Evolutionary conservation across 2,329 filamentous ascomycete genomes (phyloP).

Genomic region (Colletotrichum sp.): DNA sequence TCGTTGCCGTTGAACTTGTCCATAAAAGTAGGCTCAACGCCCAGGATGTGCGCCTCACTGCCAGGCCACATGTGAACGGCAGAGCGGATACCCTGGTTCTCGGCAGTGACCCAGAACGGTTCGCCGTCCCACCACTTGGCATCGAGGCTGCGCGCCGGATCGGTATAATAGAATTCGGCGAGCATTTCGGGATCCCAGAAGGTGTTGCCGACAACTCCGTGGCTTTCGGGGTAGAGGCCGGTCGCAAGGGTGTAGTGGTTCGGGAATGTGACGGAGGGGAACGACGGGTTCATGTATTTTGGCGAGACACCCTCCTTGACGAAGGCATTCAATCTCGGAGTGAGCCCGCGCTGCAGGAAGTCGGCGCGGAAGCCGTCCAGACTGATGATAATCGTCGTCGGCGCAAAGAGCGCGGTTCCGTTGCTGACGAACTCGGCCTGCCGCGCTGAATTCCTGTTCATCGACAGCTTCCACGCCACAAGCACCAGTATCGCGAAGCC

Average conservation of each 20-base stretch:
- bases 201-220: slow-evolving; percentile 91
- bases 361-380: slow-evolving; percentile 96
- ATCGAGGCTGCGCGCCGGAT: slow-evolving; percentile 76
- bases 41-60: slow-evolving; percentile 83
- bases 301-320: slow-evolving; percentile 86
- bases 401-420: slow-evolving; percentile 86
- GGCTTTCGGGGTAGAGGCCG: slow-evolving; percentile 88
- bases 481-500: slow-evolving; percentile 62
- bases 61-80: slow-evolving; percentile 99
- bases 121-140: slow-evolving; percentile 95
- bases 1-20: slow-evolving; percentile 87
- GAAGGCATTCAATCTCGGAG: slow-evolving; percentile 80
- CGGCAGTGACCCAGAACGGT: slow-evolving; percentile 92
- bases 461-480: slow-evolving; percentile 64
- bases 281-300: slow-evolving; percentile 90
- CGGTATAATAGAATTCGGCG: slow-evolving; percentile 88
- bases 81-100: slow-evolving; percentile 76
- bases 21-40: slow-evolving; percentile 78
- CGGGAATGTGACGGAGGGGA: slow-evolving; percentile 95
- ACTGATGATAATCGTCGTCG: slow-evolving; percentile 92
- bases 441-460: slow-evolving; percentile 42
- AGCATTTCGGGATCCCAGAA: slow-evolving; percentile 86
- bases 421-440: slow-evolving; percentile 64
- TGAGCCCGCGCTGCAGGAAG: slow-evolving; percentile 83
- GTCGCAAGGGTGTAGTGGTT: slow-evolving; percentile 96